Conservation (phyloP, 441 rosid species). For the Heliophila coronopifolia region DNA sequence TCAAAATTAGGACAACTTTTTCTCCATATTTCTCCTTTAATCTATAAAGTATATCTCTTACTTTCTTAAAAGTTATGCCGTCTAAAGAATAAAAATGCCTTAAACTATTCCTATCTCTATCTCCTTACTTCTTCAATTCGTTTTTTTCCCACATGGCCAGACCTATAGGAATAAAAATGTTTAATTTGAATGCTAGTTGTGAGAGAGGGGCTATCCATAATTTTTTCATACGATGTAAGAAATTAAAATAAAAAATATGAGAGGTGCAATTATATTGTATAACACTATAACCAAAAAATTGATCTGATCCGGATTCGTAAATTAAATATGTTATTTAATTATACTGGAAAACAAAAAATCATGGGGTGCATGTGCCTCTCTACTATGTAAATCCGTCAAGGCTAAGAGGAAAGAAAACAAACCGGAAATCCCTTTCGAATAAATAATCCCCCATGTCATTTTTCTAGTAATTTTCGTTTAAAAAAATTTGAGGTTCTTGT, state of each 20-base stretch:
- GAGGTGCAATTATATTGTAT: too few relatives aligned
- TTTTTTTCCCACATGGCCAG: slow-evolving; percentile 76
- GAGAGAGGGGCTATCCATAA: too few relatives aligned
- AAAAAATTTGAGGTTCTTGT: too few relatives aligned
- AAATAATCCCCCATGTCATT: slow-evolving; percentile 73
- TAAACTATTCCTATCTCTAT: slow-evolving; percentile 21
- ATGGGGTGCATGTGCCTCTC: too few relatives aligned
- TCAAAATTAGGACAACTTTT: slow-evolving; percentile 76
- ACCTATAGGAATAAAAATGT: slow-evolving; percentile 48
- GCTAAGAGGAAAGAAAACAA: slow-evolving; percentile 57
- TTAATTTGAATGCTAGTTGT: slow-evolving; percentile 39
- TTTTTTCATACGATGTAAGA: too few relatives aligned
- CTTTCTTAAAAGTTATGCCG: slow-evolving; percentile 43
- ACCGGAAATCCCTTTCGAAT: slow-evolving; percentile 63
- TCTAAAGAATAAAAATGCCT: slow-evolving; percentile 34
- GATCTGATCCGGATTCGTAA: too few relatives aligned
- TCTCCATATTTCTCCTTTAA: slow-evolving; percentile 34
- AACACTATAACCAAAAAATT: too few relatives aligned
- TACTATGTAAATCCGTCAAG: too few relatives aligned
- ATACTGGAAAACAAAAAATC: too few relatives aligned
- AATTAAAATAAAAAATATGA: too few relatives aligned
- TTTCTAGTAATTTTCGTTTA: too few relatives aligned
- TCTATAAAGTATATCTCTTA: slow-evolving; percentile 35
- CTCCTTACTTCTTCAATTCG: slow-evolving; percentile 32
- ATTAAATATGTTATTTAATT: too few relatives aligned